A percentile compares a stretch with the other conserved stretches of the same genome.
These are phyloP conservation scores for Candida fluviatilis DNA, from an alignment of 805 yeast genomes.

Conservation along the genomic window DNA sequence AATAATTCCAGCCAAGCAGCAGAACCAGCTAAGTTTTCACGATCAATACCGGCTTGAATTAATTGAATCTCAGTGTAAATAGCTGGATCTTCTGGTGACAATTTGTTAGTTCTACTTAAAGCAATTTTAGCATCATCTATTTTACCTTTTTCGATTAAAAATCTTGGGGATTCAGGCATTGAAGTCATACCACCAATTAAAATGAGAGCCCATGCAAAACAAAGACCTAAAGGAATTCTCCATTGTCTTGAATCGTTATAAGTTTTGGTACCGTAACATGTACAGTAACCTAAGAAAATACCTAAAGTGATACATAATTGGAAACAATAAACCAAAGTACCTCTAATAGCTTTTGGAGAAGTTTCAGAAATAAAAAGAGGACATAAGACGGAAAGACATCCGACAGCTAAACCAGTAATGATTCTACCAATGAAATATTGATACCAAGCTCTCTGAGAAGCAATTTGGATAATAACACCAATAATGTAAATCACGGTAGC, in stretches of 20 bases:
- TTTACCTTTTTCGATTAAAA: conserved; percentile 46
- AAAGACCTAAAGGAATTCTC: conserved; percentile 62
- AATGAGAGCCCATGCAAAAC: conserved; percentile 50
- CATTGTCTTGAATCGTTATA: conserved; percentile 50
- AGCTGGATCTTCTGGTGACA: conserved; percentile 48
- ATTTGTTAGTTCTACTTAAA: conserved; percentile 56
- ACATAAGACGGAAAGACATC: conserved; percentile 64
- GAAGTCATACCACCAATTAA: conserved; percentile 48
- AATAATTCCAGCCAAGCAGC: conserved; percentile 64
- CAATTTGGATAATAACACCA: conserved; percentile 59
- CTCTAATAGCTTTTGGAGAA: conserved; percentile 68
- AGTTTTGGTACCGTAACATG: conserved; percentile 57
- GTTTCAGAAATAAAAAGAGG: conserved; percentile 67
- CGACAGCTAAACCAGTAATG: conserved; percentile 68
- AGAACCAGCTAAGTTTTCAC: conserved; percentile 57
- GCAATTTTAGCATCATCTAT: conserved; percentile 52
- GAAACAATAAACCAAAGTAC: conserved; percentile 64
- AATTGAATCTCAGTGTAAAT: conserved; percentile 50
- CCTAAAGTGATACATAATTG: conserved; percentile 70
- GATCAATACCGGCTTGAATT: conserved; percentile 58
- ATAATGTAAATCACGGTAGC: conserved; percentile 54
- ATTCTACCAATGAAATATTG: conserved; percentile 64
- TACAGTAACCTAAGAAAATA: conserved; percentile 67
- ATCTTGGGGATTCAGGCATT: conserved; percentile 72
- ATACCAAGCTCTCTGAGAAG: conserved; percentile 52